Conservation (phyloP, 2,329 filamentous ascomycete genomes). For the Trichoderma asperellum region DNA sequence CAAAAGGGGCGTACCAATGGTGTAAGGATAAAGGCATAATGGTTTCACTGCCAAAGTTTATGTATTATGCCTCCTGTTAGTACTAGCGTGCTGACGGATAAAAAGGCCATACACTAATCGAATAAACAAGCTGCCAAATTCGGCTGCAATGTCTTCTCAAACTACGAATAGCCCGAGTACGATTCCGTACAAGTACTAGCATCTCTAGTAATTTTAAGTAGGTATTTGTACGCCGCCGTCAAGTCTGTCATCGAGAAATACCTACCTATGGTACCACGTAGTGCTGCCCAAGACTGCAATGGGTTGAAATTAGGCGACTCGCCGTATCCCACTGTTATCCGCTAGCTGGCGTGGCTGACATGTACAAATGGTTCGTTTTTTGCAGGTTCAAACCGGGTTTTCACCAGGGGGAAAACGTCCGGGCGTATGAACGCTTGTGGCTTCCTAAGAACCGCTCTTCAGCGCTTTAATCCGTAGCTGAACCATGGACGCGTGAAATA, state of each 20-base stretch:
- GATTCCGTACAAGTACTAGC: background rate
- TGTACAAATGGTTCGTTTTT: background rate
- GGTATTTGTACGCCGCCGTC: too few species aligned
- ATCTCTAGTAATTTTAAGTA: background rate
- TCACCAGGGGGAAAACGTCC: background rate
- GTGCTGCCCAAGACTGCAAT: background rate
- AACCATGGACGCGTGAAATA: background rate
- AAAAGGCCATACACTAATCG: background rate
- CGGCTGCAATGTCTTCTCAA: background rate
- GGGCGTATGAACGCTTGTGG: too few species aligned
- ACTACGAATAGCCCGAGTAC: background rate
- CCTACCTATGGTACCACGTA: too few species aligned
- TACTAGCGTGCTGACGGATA: background rate
- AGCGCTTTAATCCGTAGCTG: background rate
- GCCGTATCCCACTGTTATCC: slow-evolving; percentile 8
- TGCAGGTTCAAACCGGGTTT: background rate
- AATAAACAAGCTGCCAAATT: background rate
- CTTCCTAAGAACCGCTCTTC: background rate
- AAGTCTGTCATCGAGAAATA: too few species aligned
- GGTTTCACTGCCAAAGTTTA: background rate
- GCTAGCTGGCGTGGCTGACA: background rate
- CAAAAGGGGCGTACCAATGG: background rate
- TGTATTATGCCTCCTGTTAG: background rate
- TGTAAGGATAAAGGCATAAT: background rate
- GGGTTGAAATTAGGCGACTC: background rate